These are phyloP conservation scores for Pilobolus umbonatus DNA, from an alignment of 192 early-diverging fungal genomes.

Conservation along the genomic window DNA sequence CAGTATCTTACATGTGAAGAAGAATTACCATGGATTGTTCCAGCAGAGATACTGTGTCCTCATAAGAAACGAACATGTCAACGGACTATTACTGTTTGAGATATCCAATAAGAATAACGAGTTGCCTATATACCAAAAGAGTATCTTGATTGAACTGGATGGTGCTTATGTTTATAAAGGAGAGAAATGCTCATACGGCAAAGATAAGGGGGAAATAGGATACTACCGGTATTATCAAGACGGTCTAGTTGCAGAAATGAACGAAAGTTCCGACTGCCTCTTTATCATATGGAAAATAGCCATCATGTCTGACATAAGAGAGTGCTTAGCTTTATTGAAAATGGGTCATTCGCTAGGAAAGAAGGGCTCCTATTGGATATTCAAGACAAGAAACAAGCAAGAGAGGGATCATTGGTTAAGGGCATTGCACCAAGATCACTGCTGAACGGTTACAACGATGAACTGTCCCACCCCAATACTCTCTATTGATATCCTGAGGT, in stretches of 20 bases:
- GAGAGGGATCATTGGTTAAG: slow-evolving; percentile 13
- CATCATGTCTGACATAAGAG: not conserved
- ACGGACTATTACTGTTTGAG: slow-evolving; percentile 4
- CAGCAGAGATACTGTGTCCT: not conserved
- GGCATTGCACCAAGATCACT: slow-evolving; percentile 12
- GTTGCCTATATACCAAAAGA: not conserved
- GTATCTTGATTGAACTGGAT: not conserved
- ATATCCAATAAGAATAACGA: not conserved
- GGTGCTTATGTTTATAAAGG: slow-evolving; percentile 5
- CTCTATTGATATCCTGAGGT: no score
- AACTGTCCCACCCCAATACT: no score
- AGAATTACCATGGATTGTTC: no score
- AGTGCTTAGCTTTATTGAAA: slow-evolving; percentile 1
- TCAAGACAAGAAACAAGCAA: slow-evolving; percentile 8
- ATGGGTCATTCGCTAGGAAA: not conserved
- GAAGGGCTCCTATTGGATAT: slow-evolving; percentile 1
- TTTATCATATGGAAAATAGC: slow-evolving; percentile 12
- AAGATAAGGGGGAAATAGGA: not conserved
- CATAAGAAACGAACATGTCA: not conserved
- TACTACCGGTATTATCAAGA: not conserved
- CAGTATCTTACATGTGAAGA: slow-evolving; percentile 3
- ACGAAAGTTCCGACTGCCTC: not conserved
- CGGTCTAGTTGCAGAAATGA: not conserved
- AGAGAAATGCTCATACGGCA: not conserved
- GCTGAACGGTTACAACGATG: no score